Evolutionary conservation across 768 basidiomycete genomes (phyloP).

Genomic region (Pseudohyphozyma bogoriensis): DNA sequence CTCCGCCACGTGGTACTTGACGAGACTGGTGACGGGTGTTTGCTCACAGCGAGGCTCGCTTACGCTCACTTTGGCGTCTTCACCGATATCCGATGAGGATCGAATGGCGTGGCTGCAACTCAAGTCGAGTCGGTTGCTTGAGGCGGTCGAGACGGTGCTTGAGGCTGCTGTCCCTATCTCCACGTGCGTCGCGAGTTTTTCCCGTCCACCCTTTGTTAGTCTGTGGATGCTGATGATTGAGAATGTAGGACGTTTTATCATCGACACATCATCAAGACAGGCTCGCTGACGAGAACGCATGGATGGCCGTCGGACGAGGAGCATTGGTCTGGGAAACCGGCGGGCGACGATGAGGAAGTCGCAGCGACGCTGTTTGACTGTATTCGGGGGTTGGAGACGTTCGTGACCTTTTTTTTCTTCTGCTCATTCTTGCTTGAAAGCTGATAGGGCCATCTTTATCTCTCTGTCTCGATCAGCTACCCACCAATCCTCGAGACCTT

Average conservation of each 20-base stretch:
- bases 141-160: constrained; percentile 9
- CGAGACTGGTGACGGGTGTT: not conserved
- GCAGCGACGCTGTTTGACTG: not conserved
- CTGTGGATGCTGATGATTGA: no score
- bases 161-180: not conserved
- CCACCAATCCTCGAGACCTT: constrained; percentile 7
- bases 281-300: not conserved
- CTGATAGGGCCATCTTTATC: no score
- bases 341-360: not conserved
- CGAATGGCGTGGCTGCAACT: not conserved
- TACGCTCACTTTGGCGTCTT: not conserved
- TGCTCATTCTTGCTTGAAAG: not conserved
- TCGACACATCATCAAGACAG: constrained; percentile 6
- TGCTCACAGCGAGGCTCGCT: constrained; percentile 3
- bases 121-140: constrained; percentile 5
- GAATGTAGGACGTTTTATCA: constrained; percentile 2
- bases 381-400: not conserved
- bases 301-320: not conserved
- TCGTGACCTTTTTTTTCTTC: not conserved
- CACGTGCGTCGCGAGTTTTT: no score
- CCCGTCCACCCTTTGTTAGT: no score
- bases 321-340: not conserved
- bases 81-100: not conserved
- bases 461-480: not conserved
- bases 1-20: not conserved